Conservation (phyloP, 2,329 filamentous ascomycete species). For the Arthrobotrys sphaeroides region DNA sequence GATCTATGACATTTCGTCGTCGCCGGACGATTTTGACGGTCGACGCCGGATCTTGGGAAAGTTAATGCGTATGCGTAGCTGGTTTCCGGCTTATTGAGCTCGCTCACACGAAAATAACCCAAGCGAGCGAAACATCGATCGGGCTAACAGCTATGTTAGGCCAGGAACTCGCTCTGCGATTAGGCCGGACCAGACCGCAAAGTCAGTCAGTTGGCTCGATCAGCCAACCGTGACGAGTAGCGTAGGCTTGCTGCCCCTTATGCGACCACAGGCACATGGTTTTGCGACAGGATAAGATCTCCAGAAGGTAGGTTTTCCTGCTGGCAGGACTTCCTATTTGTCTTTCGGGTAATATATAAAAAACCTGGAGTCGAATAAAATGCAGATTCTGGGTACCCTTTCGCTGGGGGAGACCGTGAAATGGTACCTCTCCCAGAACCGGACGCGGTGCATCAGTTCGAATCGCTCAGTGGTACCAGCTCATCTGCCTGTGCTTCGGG, state of each 20-base stretch:
- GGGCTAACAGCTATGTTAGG: too few relatives aligned
- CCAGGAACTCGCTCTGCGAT: neutral
- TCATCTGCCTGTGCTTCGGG: constrained; percentile 34
- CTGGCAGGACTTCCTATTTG: constrained; percentile 47
- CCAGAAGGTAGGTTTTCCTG: constrained; percentile 2
- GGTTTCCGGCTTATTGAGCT: constrained; percentile 25
- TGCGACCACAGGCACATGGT: constrained; percentile 6
- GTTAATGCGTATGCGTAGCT: constrained; percentile 36
- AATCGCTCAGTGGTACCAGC: constrained; percentile 46
- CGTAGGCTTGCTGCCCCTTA: constrained; percentile 36
- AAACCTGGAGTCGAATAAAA: constrained; percentile 31
- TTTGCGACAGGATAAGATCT: constrained; percentile 28
- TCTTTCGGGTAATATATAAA: constrained; percentile 49
- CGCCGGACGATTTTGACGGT: constrained; percentile 5
- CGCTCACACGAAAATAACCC: constrained; percentile 6
- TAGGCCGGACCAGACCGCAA: neutral
- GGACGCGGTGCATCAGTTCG: neutral
- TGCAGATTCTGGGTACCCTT: neutral
- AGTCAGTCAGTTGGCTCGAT: constrained; percentile 10
- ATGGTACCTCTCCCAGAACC: neutral
- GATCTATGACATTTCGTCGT: constrained; percentile 39
- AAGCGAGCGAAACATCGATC: neutral
- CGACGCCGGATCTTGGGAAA: constrained; percentile 38
- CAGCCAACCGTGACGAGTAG: constrained; percentile 14
- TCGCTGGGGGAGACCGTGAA: neutral